A percentile compares a stretch with the other conserved stretches of the same genome.
Evolutionary conservation across 192 early-diverging fungal genomes (phyloP).

Genomic region (Coemansia sp.): DNA sequence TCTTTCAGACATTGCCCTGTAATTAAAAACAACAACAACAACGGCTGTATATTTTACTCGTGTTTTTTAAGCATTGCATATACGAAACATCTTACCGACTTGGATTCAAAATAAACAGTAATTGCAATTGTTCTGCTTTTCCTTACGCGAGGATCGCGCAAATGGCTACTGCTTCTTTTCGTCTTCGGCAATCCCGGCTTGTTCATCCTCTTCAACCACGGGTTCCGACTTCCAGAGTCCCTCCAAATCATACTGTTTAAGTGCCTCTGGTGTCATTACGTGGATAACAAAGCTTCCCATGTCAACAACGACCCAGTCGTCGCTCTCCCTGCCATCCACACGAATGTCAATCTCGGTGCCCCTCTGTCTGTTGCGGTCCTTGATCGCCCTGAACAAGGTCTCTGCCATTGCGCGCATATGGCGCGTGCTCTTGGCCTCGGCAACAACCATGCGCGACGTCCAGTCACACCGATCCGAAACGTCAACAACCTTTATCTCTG

Average conservation of each 20-base stretch:
- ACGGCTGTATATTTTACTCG: too few species aligned
- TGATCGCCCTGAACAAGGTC: slow-evolving; percentile 39
- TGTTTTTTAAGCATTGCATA: too few species aligned
- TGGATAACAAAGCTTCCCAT: slow-evolving; percentile 48
- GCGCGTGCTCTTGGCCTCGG: slow-evolving; percentile 44
- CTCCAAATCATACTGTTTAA: slow-evolving; percentile 38
- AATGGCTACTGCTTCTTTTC: background rate
- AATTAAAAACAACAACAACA: background rate
- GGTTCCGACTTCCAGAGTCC: slow-evolving; percentile 29
- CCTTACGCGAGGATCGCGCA: background rate
- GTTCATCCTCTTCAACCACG: background rate
- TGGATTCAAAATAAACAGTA: background rate
- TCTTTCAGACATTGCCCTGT: slow-evolving; percentile 36
- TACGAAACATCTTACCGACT: background rate
- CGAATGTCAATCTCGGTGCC: slow-evolving; percentile 12
- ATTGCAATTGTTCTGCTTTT: background rate
- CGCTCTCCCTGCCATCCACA: slow-evolving; percentile 53
- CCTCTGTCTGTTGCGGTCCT: slow-evolving; percentile 25
- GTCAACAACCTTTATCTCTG: slow-evolving; percentile 26
- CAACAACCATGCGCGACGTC: slow-evolving; percentile 39
- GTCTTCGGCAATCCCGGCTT: background rate
- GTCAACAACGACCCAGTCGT: slow-evolving; percentile 56
- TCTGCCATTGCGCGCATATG: slow-evolving; percentile 55
- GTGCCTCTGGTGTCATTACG: slow-evolving; percentile 50
- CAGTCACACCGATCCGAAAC: slow-evolving; percentile 41